Evolutionary conservation across 371 early-diverging fungal genomes (phyloP), one percentile per base, ranked within the genome.

Genomic region (Mucor irregularis): DNA sequence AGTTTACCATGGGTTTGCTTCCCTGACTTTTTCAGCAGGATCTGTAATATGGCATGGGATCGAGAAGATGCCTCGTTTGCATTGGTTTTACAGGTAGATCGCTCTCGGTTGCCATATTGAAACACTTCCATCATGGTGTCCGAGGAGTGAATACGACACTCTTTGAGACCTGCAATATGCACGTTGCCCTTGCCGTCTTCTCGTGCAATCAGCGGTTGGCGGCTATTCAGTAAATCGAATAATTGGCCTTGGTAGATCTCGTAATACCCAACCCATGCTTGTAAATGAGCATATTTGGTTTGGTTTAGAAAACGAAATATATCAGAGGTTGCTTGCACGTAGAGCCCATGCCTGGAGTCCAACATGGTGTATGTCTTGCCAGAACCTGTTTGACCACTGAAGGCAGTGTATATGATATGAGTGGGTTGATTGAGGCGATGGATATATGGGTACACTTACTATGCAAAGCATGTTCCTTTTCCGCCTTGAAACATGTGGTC

Each of bases 301-400:
- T 76, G 79, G 28, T 83, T 83, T 1, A 95, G 80, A 53, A 82
- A 62, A 5, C 79, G 71, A 66, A 99, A 96, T 30, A 98, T 93
- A 62, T 96, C 97, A 14, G 88, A 70, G 0, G 93, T 94, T 0
- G 99, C 97, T 61, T 86, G 78, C 3, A 94, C 92, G 58, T 96
- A 99, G 19, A 98, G 86, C 6, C 96, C 93, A 42, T 87, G 80
- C 3, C 78, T 78, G 13, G 77, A 74, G 64, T 96, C 93, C 54
- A 98, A 76, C 99, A 99, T 99, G 0, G 99, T 99, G 71, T 90
- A 92, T 0, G 99, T 99, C 72, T 99, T 99, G 28, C 99, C 99
- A 17, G 76, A 73, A 19, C 86, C 96, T 10, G 99, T 98, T 75
- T 98, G 99, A 0, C 99, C 99, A 77, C 98, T 98, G 48, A 1